phyloP scores from a whole-genome alignment of 2,329 filamentous ascomycete species.

The Furcasterigmium furcatum region DNA sequence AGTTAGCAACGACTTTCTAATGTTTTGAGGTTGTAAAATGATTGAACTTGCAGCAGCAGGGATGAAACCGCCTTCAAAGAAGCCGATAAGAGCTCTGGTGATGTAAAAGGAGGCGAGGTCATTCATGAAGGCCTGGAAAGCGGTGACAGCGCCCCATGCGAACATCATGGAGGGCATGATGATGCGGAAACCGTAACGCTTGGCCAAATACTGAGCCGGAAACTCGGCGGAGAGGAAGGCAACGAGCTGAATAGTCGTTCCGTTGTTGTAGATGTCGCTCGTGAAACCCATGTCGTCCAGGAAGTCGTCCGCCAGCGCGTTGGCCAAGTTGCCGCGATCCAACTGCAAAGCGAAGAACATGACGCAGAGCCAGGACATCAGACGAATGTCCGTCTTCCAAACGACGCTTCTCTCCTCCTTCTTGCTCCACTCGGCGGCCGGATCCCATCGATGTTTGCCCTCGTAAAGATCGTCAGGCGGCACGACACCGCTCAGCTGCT shows the following conservation, averaged over 20 bases:
- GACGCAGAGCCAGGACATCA: constrained; percentile 26
- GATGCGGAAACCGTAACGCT: constrained; percentile 53
- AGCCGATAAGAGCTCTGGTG: constrained; percentile 48
- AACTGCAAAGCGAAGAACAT: constrained; percentile 61
- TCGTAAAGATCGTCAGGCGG: constrained; percentile 31
- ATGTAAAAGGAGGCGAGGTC: constrained; percentile 43
- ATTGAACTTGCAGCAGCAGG: constrained; percentile 42
- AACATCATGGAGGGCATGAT: constrained; percentile 53
- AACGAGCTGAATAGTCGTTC: constrained; percentile 53
- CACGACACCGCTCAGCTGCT: constrained; percentile 28
- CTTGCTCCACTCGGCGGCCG: constrained; percentile 43
- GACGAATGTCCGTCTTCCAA: constrained; percentile 44
- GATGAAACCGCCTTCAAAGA: constrained; percentile 55
- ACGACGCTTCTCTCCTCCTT: constrained; percentile 55
- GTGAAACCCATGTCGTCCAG: constrained; percentile 47
- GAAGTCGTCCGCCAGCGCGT: constrained; percentile 60
- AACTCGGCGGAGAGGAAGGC: constrained; percentile 54
- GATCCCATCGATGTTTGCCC: constrained; percentile 37
- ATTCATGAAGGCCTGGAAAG: constrained; percentile 48
- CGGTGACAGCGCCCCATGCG: constrained; percentile 36
- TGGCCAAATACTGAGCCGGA: constrained; percentile 55
- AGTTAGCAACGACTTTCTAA: too few species aligned
- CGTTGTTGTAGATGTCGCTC: constrained; percentile 55
- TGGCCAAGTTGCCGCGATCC: constrained; percentile 60
- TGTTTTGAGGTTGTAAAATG: too few species aligned